Conservation (phyloP, 2,329 filamentous ascomycete species). For the Neofusicoccum ribis region DNA sequence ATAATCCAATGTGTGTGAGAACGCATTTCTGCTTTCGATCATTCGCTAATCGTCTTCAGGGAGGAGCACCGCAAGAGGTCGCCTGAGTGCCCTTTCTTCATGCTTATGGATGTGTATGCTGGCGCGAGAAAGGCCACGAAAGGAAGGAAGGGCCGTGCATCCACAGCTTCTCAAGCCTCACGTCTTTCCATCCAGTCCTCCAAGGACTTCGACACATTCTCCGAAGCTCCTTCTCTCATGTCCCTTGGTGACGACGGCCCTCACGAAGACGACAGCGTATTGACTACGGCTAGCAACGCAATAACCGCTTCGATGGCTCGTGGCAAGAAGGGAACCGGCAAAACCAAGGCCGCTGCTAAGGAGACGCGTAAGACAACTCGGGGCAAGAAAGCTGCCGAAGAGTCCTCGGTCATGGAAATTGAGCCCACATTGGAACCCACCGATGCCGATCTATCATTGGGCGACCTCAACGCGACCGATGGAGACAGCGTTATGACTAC, state of each 20-base stretch:
- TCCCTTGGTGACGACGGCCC: constrained; percentile 47
- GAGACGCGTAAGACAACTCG: constrained; percentile 43
- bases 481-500: constrained; percentile 56
- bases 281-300: constrained; percentile 45
- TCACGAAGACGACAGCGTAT: constrained; percentile 58
- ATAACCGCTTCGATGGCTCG: constrained; percentile 41
- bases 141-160: constrained; percentile 25
- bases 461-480: constrained; percentile 42
- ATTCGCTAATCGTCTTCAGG: constrained; percentile 44
- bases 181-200: constrained; percentile 58
- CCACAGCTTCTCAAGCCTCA: constrained; percentile 65
- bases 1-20: constrained; percentile 74
- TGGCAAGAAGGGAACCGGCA: constrained; percentile 30
- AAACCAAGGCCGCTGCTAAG: constrained; percentile 53
- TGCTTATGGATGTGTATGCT: constrained; percentile 59
- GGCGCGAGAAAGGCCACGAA: constrained; percentile 56
- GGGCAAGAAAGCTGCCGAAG: constrained; percentile 37
- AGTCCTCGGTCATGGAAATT: constrained; percentile 13
- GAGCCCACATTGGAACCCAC: neutral
- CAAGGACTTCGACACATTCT: constrained; percentile 37
- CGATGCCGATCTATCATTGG: constrained; percentile 3
- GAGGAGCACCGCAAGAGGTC: constrained; percentile 83
- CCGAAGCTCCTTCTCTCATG: constrained; percentile 42
- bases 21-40: neutral
- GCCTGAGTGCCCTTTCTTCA: constrained; percentile 80